A percentile compares a stretch with the other conserved stretches of the same genome.
Conservation (phyloP, 768 basidiomycete species). For the Russula earlei region DNA sequence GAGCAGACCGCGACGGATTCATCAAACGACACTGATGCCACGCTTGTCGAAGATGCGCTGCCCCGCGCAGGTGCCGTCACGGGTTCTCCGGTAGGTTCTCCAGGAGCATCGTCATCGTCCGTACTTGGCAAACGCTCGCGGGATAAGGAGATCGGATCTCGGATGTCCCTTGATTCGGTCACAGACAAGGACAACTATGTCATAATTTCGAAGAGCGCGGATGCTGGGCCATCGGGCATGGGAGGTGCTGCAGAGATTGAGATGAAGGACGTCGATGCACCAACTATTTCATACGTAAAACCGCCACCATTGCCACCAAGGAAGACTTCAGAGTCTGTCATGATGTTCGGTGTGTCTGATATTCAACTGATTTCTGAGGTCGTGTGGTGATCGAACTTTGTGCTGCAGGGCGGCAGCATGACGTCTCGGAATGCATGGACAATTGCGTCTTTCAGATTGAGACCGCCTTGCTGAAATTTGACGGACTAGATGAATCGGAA, state of each 20-base stretch:
- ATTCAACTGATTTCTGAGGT: background rate
- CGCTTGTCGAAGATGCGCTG: conserved; percentile 67
- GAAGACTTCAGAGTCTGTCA: conserved; percentile 57
- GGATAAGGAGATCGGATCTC: conserved; percentile 27
- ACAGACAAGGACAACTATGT: conserved; percentile 37
- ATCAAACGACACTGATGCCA: conserved; percentile 83
- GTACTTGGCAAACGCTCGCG: conserved; percentile 65
- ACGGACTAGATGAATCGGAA: conserved; percentile 36
- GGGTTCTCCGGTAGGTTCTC: conserved; percentile 27
- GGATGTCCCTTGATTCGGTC: conserved; percentile 50
- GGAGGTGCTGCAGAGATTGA: conserved; percentile 23
- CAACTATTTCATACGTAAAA: conserved; percentile 28
- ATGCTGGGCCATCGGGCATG: conserved; percentile 10
- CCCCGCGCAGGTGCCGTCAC: conserved; percentile 21
- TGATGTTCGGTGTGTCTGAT: conserved; percentile 73
- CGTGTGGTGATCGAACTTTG: background rate
- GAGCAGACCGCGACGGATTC: conserved; percentile 69
- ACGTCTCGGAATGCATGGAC: conserved; percentile 98
- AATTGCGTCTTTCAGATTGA: conserved; percentile 99
- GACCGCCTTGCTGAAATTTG: conserved; percentile 75
- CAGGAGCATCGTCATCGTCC: conserved; percentile 18
- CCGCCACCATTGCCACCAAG: conserved; percentile 46
- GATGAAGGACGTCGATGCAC: conserved; percentile 23
- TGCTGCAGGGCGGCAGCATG: conserved; percentile 79
- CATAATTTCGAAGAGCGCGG: conserved; percentile 31